Base-by-base conservation (phyloP, 192 early-diverging fungal species). In the Backusella westeae region DNA sequence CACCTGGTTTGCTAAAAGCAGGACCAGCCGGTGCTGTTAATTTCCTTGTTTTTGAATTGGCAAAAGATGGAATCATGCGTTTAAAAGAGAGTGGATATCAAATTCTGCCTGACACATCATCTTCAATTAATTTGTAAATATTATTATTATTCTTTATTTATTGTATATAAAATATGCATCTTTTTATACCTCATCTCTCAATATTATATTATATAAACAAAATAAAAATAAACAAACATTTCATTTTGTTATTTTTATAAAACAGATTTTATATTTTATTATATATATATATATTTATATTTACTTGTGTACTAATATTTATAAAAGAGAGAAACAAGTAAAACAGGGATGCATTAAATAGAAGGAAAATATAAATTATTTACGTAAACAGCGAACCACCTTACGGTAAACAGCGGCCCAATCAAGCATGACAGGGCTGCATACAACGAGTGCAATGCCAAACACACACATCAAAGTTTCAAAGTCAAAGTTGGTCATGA, bases 1-100 rank as follows among this genome's bases (percentile, higher is more conserved):
- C 91, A 4, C 96, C 96, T 4, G 91, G 93, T 2, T 66, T 97
- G 3, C 75, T 99, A 74, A 99, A 99, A 84, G 87, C 94, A 6
- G 96, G 88, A 4, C 95, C 95, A 1, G 87, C 90, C 0, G 90
- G 92, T 36, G 96, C 97, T 7, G 87, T 94, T 8, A 93, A 95
- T 6, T 99, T 99, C 75, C 90, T 93, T 74, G 88, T 97, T 0
- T 94, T 88, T 82, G 90, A 89, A 21, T 77, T 88, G 21, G 89
- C 85, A 14, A 80, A 88, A 19, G 83, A 89, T 29, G 17, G 91
- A 21, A 19, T 92, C 1, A 34, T 42, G 9, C 41, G n/a, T 35
- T 67, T 76, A 23, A 76, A 76, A 26, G 52, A 46, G 1, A 49
- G 42, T 32, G 70, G 70, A 17, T 71, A 46, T 32, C 41, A 71